Conservation (phyloP, 257 asterid species). For the Primulina huaijiensis region DNA sequence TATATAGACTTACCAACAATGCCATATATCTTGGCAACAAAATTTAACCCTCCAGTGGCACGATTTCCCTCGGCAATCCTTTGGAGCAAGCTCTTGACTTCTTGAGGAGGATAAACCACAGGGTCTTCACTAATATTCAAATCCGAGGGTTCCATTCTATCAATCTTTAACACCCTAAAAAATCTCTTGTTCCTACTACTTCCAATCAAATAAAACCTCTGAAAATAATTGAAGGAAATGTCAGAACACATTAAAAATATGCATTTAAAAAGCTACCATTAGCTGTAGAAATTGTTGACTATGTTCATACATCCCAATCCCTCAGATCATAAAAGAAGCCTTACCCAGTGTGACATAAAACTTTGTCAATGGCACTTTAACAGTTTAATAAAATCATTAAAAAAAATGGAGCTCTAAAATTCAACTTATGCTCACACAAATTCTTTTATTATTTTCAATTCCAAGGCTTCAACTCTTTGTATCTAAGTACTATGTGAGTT, state of each 20-base stretch:
- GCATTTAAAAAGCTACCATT: conserved; percentile 10
- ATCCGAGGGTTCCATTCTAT: conserved; percentile 94
- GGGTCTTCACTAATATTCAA: conserved; percentile 96
- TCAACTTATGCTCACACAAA: background rate
- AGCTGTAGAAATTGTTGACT: conserved; percentile 8
- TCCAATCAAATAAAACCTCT: conserved; percentile 96
- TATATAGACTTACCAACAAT: conserved; percentile 71
- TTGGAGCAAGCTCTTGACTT: conserved; percentile 88
- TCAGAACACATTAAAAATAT: background rate
- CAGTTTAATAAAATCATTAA: background rate
- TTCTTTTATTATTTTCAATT: background rate
- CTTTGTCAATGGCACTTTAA: background rate
- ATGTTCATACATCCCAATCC: conserved; percentile 18
- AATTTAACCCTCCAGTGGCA: conserved; percentile 90
- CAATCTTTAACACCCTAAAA: conserved; percentile 87
- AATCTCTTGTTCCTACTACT: conserved; percentile 83
- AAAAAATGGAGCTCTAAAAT: background rate
- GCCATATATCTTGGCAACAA: conserved; percentile 95
- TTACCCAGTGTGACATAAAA: background rate
- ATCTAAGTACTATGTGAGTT: background rate
- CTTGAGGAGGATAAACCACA: conserved; percentile 87
- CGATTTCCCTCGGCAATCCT: conserved; percentile 95
- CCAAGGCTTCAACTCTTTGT: background rate
- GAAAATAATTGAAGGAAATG: conserved; percentile 19
- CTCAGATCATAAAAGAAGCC: conserved; percentile 11